These are phyloP conservation scores for Chaetomium cochliodes DNA, from an alignment of 495 filamentous ascomycete species.

Conservation along the genomic window DNA sequence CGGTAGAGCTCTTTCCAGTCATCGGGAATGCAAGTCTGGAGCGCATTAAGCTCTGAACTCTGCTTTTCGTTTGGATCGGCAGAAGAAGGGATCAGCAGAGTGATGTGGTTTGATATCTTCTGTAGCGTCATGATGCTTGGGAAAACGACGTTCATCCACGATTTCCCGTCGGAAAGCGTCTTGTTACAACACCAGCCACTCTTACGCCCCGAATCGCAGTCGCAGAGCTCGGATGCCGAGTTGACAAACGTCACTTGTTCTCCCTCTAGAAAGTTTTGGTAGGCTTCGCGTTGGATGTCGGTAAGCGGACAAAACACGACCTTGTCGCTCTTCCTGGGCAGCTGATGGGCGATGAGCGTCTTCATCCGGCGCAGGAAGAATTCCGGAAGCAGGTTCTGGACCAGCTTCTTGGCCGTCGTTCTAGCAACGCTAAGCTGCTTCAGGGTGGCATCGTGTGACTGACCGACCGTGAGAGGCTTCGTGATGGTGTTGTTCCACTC, in stretches of 20 bases:
- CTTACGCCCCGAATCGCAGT: constrained; percentile 67
- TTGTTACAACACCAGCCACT: constrained; percentile 80
- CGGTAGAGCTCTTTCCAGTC: constrained; percentile 74
- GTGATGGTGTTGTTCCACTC: constrained; percentile 79
- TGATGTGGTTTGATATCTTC: constrained; percentile 89
- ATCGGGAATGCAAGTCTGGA: constrained; percentile 72
- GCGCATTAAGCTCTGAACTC: constrained; percentile 70
- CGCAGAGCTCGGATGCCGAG: constrained; percentile 62
- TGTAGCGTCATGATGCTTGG: constrained; percentile 79
- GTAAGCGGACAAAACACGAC: constrained; percentile 96
- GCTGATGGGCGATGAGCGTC: constrained; percentile 83
- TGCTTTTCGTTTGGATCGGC: constrained; percentile 73
- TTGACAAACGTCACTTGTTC: constrained; percentile 70
- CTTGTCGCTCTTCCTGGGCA: constrained; percentile 92
- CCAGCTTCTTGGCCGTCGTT: constrained; percentile 79
- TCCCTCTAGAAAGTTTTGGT: constrained; percentile 75
- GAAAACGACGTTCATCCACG: constrained; percentile 81
- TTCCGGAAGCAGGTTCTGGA: constrained; percentile 81
- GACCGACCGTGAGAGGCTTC: constrained; percentile 77
- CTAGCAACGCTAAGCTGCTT: constrained; percentile 78
- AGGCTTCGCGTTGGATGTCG: constrained; percentile 76
- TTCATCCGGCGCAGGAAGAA: constrained; percentile 96
- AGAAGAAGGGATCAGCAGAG: constrained; percentile 75
- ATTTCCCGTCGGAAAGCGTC: constrained; percentile 54
- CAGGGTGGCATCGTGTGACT: constrained; percentile 85